phyloP scores from a whole-genome alignment of 164 flowering plant species.

The Akebia trifoliata region DNA sequence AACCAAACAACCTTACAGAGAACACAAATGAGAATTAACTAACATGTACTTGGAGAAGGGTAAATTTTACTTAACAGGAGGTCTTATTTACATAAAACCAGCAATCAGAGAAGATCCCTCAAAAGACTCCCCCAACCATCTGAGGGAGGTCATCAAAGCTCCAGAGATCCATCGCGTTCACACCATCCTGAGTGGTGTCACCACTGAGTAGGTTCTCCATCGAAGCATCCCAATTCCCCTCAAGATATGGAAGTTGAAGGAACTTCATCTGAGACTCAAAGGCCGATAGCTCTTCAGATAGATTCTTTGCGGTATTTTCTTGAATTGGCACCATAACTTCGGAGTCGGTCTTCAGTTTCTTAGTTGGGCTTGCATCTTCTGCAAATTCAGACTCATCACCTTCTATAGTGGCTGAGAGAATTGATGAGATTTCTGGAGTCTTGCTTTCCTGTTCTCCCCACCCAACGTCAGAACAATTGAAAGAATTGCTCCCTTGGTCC shows the following conservation, averaged over 20 bases:
- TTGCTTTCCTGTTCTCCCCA: conserved; percentile 60
- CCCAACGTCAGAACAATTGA: conserved; percentile 63
- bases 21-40: no score
- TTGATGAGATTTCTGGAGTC: conserved; percentile 69
- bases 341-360: conserved; percentile 48
- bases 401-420: conserved; percentile 35
- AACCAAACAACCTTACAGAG: no score
- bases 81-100: conserved; percentile 50
- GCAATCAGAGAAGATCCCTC: conserved; percentile 17
- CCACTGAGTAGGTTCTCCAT: conserved; percentile 55
- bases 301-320: conserved; percentile 27
- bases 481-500: conserved; percentile 76
- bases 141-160: conserved; percentile 65
- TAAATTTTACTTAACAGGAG: no score
- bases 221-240: conserved; percentile 61
- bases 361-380: conserved; percentile 45
- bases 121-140: conserved; percentile 45
- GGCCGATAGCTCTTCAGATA: conserved; percentile 66
- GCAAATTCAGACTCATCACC: conserved; percentile 39
- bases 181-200: conserved; percentile 53
- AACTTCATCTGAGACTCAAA: conserved; percentile 74
- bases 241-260: conserved; percentile 60
- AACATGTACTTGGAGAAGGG: no score
- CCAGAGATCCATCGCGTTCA: conserved; percentile 66
- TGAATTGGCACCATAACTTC: conserved; percentile 25